A percentile compares a stretch with the other conserved stretches of the same genome.
These are phyloP conservation scores for Lolium multiflorum DNA, from an alignment of 176 grass and related monocot species.

Conservation along the genomic window DNA sequence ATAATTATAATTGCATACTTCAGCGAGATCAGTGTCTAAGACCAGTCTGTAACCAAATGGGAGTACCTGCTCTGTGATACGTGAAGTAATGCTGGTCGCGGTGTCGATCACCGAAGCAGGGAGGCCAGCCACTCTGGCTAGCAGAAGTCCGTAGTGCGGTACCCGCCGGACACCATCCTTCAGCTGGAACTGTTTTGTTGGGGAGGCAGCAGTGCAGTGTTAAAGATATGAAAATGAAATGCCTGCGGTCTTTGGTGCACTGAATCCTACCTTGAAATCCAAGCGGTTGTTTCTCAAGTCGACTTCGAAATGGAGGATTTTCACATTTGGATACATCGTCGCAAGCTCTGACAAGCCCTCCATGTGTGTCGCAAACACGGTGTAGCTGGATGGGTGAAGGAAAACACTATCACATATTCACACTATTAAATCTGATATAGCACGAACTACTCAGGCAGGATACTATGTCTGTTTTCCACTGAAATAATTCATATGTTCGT, in stretches of 20 bases:
- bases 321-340: conserved; percentile 94
- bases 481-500: background rate
- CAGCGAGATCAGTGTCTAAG: background rate
- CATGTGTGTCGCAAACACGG: conserved; percentile 96
- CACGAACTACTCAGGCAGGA: background rate
- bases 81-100: conserved; percentile 70
- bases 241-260: background rate
- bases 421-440: background rate
- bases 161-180: conserved; percentile 76
- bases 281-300: conserved; percentile 78
- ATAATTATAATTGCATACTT: background rate
- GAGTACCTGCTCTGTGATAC: conserved; percentile 78
- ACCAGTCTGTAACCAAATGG: conserved; percentile 16
- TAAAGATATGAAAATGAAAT: conserved; percentile 34
- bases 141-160: conserved; percentile 84
- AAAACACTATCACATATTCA: background rate
- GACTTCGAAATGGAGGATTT: conserved; percentile 93
- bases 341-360: conserved; percentile 89
- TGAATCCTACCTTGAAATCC: conserved; percentile 82
- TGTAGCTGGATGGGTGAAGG: conserved; percentile 60
- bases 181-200: conserved; percentile 60
- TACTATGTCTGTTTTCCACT: background rate
- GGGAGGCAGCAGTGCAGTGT: background rate
- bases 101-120: conserved; percentile 76
- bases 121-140: conserved; percentile 85